Conservation (phyloP, 177 flowering plant genomes). For the Tripterygium wilfordii region DNA sequence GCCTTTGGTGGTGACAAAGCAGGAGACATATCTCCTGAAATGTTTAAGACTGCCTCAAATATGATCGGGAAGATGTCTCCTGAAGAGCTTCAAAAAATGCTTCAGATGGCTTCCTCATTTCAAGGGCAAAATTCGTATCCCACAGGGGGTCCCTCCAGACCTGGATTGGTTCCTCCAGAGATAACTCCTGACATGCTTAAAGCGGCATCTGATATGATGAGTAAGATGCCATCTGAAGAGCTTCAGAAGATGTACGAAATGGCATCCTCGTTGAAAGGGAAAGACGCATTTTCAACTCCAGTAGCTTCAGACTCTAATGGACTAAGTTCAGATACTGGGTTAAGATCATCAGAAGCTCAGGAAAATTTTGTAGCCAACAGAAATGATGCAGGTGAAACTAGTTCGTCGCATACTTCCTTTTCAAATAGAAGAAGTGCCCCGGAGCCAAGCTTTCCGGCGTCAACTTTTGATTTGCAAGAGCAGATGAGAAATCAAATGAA, state of each 20-base stretch:
- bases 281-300: slow-evolving; percentile 24
- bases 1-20: slow-evolving; percentile 44
- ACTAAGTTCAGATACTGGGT: slow-evolving; percentile 19
- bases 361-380: slow-evolving; percentile 21
- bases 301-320: slow-evolving; percentile 14
- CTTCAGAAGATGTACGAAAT: slow-evolving; percentile 75
- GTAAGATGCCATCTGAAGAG: slow-evolving; percentile 81
- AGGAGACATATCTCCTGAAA: slow-evolving; percentile 59
- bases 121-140: slow-evolving; percentile 37
- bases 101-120: slow-evolving; percentile 67
- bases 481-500: slow-evolving; percentile 93
- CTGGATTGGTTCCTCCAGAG: slow-evolving; percentile 53
- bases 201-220: slow-evolving; percentile 74
- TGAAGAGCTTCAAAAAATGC: slow-evolving; percentile 75
- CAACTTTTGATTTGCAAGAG: slow-evolving; percentile 70
- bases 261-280: slow-evolving; percentile 59
- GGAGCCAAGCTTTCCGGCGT: slow-evolving; percentile 31
- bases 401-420: slow-evolving; percentile 30
- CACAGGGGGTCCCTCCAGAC: slow-evolving; percentile 21
- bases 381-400: slow-evolving; percentile 41
- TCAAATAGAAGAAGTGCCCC: slow-evolving; percentile 28
- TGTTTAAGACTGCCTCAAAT: slow-evolving; percentile 67
- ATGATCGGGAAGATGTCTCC: slow-evolving; percentile 80
- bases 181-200: slow-evolving; percentile 80
- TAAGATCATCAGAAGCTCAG: slow-evolving; percentile 15